Evolutionary conservation across 2,329 filamentous ascomycete species (phyloP).

Genomic region (Dichotomopilus funicola): DNA sequence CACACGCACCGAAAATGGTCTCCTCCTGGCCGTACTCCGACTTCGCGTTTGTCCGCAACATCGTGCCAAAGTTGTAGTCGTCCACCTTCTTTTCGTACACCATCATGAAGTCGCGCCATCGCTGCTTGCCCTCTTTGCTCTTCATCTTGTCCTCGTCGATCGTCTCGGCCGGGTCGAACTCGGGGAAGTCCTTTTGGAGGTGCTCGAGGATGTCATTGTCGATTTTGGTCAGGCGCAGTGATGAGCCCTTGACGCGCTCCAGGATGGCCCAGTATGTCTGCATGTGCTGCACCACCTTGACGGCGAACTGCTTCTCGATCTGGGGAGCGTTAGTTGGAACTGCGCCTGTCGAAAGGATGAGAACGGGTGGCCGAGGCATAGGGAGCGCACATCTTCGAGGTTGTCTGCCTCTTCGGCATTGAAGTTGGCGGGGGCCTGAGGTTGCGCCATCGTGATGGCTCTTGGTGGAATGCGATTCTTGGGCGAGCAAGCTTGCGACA

Average conservation of each 20-base stretch:
- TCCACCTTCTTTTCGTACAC: slow-evolving; percentile 90
- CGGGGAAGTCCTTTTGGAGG: slow-evolving; percentile 81
- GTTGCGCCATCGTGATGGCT: slow-evolving; percentile 20
- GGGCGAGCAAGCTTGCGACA: background rate
- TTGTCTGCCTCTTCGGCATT: slow-evolving; percentile 51
- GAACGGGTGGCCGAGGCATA: background rate
- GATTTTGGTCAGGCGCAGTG: slow-evolving; percentile 82
- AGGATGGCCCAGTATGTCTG: slow-evolving; percentile 96
- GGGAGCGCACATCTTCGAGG: slow-evolving; percentile 47
- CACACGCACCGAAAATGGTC: slow-evolving; percentile 72
- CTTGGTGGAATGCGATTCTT: background rate
- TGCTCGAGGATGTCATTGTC: slow-evolving; percentile 94
- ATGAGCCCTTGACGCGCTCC: slow-evolving; percentile 81
- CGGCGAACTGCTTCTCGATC: slow-evolving; percentile 99
- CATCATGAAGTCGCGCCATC: slow-evolving; percentile 92
- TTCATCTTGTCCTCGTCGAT: slow-evolving; percentile 96
- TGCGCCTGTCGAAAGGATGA: background rate
- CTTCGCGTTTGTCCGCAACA: slow-evolving; percentile 72
- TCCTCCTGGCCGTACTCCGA: slow-evolving; percentile 81
- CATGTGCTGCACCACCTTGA: slow-evolving; percentile 96
- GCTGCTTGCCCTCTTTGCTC: slow-evolving; percentile 89
- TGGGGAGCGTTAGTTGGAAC: slow-evolving; percentile 30
- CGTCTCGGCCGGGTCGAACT: slow-evolving; percentile 75
- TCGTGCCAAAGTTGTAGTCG: slow-evolving; percentile 97
- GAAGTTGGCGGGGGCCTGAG: slow-evolving; percentile 51